Evolutionary conservation across 805 yeast species (phyloP).

Genomic region (Nakazawaea ambrosiae): DNA sequence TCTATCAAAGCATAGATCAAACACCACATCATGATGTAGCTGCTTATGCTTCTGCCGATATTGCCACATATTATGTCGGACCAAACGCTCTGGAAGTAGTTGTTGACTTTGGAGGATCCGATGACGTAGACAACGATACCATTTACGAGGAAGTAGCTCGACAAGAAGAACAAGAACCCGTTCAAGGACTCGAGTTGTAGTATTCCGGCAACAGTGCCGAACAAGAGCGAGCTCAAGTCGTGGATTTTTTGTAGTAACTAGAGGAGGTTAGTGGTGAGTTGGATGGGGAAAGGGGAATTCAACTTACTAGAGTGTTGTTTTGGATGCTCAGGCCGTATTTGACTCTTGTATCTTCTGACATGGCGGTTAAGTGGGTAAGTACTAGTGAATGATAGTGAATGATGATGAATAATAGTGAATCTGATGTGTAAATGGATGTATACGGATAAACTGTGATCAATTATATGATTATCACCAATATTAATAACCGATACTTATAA

Average conservation of each 20-base stretch:
- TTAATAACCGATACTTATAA: too few relatives aligned
- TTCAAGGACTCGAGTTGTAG: slow-evolving; percentile 39
- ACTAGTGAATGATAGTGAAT: slow-evolving; percentile 10
- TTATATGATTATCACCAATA: too few relatives aligned
- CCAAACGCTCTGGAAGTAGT: slow-evolving; percentile 32
- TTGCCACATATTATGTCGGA: slow-evolving; percentile 36
- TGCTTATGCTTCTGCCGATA: slow-evolving; percentile 39
- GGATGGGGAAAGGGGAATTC: neutral
- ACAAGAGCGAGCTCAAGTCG: slow-evolving; percentile 40
- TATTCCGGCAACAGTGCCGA: slow-evolving; percentile 51
- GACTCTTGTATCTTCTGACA: slow-evolving; percentile 8
- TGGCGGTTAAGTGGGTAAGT: too few relatives aligned
- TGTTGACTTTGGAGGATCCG: slow-evolving; percentile 24
- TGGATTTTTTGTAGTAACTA: slow-evolving; percentile 23
- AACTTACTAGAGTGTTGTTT: slow-evolving; percentile 6
- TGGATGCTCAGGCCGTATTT: slow-evolving; percentile 6
- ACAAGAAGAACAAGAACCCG: slow-evolving; percentile 40
- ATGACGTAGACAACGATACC: slow-evolving; percentile 25
- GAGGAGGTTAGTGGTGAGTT: neutral
- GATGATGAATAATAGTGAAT: too few relatives aligned
- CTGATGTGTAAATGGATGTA: too few relatives aligned
- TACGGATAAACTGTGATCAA: too few relatives aligned
- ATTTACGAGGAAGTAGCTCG: slow-evolving; percentile 27
- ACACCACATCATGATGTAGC: slow-evolving; percentile 55
- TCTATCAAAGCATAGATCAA: slow-evolving; percentile 39